Conservation (phyloP, 2,329 filamentous ascomycete genomes). For the Colletotrichum agaves region DNA sequence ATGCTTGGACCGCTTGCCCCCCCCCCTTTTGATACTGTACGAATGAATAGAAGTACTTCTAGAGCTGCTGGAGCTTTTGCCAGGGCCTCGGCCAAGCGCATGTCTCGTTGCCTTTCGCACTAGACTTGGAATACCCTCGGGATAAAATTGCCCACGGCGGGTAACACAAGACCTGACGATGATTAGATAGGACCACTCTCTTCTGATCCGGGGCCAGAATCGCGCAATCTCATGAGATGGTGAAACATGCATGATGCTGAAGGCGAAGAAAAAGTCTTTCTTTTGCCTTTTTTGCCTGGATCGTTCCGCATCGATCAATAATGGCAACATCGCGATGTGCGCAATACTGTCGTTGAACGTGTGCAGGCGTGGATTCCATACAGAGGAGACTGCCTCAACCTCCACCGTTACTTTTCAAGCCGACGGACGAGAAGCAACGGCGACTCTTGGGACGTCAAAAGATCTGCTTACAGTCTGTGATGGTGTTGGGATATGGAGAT, state of each 20-base stretch:
- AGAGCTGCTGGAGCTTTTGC: not conserved
- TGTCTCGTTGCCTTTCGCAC: not conserved
- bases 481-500: not conserved
- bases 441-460: not conserved
- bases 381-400: constrained; percentile 1
- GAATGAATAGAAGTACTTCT: no score
- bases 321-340: not conserved
- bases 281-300: constrained; percentile 3
- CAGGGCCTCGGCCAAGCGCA: constrained; percentile 15
- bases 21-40: no score
- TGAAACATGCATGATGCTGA: constrained; percentile 1
- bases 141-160: constrained; percentile 23
- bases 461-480: not conserved
- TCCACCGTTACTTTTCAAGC: constrained; percentile 4
- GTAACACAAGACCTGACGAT: constrained; percentile 14
- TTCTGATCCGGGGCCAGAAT: constrained; percentile 25
- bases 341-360: not conserved
- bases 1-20: not conserved
- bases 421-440: not conserved
- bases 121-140: constrained; percentile 32
- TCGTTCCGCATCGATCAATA: not conserved
- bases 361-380: not conserved
- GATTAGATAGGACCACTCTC: constrained; percentile 33
- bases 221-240: constrained; percentile 14
- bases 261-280: not conserved